These are phyloP conservation scores for Mycena latifolia DNA, from an alignment of 768 basidiomycete species.

Conservation along the genomic window DNA sequence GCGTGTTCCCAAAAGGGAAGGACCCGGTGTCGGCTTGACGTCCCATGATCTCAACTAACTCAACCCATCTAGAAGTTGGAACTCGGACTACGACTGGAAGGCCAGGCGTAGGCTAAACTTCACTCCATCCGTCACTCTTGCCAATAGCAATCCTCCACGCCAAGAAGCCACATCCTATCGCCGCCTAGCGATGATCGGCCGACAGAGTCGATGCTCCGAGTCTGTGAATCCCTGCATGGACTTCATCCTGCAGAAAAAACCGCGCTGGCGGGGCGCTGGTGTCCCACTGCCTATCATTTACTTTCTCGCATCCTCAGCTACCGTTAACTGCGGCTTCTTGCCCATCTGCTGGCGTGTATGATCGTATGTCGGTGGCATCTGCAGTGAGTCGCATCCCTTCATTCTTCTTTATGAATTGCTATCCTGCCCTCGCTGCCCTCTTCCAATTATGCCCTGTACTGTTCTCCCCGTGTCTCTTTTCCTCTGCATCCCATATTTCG, in stretches of 20 bases:
- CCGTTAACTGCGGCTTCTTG: not conserved
- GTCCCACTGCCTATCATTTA: no score
- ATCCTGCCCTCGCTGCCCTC: no score
- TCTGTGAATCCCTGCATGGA: not conserved
- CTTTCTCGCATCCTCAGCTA: not conserved
- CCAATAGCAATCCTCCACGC: not conserved
- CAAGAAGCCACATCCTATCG: not conserved
- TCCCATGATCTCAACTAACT: not conserved
- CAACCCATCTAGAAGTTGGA: not conserved
- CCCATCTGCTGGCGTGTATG: conserved; percentile 4
- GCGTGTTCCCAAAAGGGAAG: no score
- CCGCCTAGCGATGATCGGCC: not conserved
- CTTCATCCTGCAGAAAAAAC: no score
- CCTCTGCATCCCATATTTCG: no score
- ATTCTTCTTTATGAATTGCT: no score
- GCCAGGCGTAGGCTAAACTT: no score
- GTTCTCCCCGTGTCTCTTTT: no score
- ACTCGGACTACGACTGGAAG: not conserved
- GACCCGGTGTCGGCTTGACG: no score
- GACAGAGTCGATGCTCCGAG: not conserved
- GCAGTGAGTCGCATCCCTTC: not conserved
- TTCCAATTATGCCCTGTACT: no score
- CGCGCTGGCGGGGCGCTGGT: no score
- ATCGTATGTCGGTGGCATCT: conserved; percentile 1
- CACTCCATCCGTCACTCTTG: no score